These are phyloP conservation scores for Cytospora schulzeri DNA, from an alignment of 2,329 filamentous ascomycete genomes.

Conservation along the genomic window DNA sequence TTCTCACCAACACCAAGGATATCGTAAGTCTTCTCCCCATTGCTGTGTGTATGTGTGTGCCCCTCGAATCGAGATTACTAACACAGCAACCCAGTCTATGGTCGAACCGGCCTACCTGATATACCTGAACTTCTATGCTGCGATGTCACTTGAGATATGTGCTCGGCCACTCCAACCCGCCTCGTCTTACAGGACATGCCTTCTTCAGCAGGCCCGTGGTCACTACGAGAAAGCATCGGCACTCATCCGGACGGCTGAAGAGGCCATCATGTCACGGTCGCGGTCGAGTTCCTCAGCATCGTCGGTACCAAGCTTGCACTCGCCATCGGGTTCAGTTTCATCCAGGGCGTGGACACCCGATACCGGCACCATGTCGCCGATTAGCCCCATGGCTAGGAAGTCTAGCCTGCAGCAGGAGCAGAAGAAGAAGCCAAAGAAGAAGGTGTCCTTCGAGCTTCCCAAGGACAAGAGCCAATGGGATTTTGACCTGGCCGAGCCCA, in stretches of 20 bases:
- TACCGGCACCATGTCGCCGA: conserved; percentile 50
- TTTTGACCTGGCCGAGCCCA: conserved; percentile 46
- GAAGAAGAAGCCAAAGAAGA: conserved; percentile 39
- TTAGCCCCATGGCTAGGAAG: conserved; percentile 44
- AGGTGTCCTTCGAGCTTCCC: conserved; percentile 47
- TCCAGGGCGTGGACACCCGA: conserved; percentile 47
- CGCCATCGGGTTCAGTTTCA: conserved; percentile 49
- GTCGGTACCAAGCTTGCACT: conserved; percentile 44
- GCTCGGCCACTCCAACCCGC: conserved; percentile 50
- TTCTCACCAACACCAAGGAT: conserved; percentile 52
- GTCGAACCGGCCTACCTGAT: conserved; percentile 58
- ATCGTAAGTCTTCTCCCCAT: conserved; percentile 40
- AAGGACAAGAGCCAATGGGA: conserved; percentile 36
- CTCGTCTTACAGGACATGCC: conserved; percentile 48
- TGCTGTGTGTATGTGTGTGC: neutral
- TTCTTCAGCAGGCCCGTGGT: conserved; percentile 53
- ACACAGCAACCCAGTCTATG: conserved; percentile 33
- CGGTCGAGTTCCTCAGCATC: conserved; percentile 41
- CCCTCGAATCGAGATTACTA: neutral
- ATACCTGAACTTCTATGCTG: conserved; percentile 64
- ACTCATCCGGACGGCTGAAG: conserved; percentile 52
- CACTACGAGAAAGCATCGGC: conserved; percentile 54
- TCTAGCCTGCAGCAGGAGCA: conserved; percentile 32
- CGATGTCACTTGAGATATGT: conserved; percentile 60
- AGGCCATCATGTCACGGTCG: conserved; percentile 39